Evolutionary conservation across 306 rosid genomes (phyloP), one percentile per base, ranked within the genome.

Genomic region (Lupinus albus): DNA sequence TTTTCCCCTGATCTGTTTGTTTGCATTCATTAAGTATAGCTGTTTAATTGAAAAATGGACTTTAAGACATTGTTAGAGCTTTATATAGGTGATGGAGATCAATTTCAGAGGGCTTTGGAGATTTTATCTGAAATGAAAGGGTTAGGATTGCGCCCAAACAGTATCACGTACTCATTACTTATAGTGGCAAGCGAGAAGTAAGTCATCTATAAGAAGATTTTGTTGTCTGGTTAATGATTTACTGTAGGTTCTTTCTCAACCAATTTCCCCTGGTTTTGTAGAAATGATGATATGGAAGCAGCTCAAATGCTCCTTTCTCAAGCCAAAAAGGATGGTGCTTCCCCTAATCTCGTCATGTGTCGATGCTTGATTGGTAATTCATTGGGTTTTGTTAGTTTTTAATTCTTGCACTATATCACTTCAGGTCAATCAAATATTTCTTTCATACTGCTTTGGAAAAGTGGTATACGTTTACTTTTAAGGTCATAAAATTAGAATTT

Each of bases 111-210:
- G 78, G 98, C 97, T 66, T 73, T 90, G 87, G 91, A 89, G 58
- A 84, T 88, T 80, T 82, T 88, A 53, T 84, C 72, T 2, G 94
- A 90, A 82, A 88, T 93, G 96, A 89, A 86, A 80, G 83, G 73
- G 55, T 76, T 86, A 51, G 96, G 94, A 63, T 71, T 93, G 79
- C 46, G 72, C 58, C 96, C 98, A 39, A 84, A 93, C 86, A 82
- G 83, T 73, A 84, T 93, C 81, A 93, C 98, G 18, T 93, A 84
- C 86, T 89, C 96, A 71, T 66, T 93, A 80, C 91, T 93, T 52
- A 63, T 86, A 8, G 86, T 82, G 68, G 95, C 97, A 53, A 86
- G 91, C 70, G 97, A 90, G 76, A 93, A 80, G 98, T 88, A 82
- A 77, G 89, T 68, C 49, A 59, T 74, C 28, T 72, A 28, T 72